Conservation (phyloP, 129 eudicot genomes). For the Kitagawia praeruptora region DNA sequence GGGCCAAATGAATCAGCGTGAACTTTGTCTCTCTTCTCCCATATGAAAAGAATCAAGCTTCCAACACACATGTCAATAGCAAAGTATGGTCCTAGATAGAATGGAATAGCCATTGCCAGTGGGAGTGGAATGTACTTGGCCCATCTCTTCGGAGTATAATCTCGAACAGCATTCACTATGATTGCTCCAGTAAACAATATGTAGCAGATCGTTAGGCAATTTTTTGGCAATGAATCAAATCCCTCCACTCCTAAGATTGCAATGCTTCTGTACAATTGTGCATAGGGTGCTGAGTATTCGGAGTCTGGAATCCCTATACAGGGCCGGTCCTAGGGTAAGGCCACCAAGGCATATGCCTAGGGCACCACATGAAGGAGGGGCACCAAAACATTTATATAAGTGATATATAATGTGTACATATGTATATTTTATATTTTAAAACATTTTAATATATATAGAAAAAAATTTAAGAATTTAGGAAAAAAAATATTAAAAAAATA, state of each 20-base stretch:
- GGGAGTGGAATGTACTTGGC: not conserved
- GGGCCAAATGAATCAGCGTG: constrained; percentile 9
- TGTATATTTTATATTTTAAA: too few relatives aligned
- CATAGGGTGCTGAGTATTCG: constrained; percentile 5
- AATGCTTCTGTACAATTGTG: constrained; percentile 1
- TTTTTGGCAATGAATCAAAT: constrained; percentile 3
- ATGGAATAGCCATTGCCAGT: constrained; percentile 13
- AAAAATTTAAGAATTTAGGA: too few relatives aligned
- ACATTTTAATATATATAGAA: too few relatives aligned
- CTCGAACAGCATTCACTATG: not conserved
- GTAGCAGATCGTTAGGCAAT: constrained; percentile 6
- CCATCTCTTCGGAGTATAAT: not conserved
- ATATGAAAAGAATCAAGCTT: constrained; percentile 3
- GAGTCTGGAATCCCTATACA: not conserved
- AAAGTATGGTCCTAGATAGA: constrained; percentile 1
- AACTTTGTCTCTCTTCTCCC: constrained; percentile 9
- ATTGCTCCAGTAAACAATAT: constrained; percentile 2
- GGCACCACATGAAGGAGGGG: too few relatives aligned
- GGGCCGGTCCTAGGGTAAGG: too few relatives aligned
- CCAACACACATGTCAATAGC: constrained; percentile 8
- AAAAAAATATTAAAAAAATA: too few relatives aligned
- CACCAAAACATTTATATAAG: too few relatives aligned
- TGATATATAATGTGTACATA: too few relatives aligned
- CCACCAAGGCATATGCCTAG: too few relatives aligned
- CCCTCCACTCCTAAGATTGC: constrained; percentile 10